These are phyloP conservation scores for Chaetoscypha palmicola DNA, from an alignment of 2,329 filamentous ascomycete species.

Conservation along the genomic window DNA sequence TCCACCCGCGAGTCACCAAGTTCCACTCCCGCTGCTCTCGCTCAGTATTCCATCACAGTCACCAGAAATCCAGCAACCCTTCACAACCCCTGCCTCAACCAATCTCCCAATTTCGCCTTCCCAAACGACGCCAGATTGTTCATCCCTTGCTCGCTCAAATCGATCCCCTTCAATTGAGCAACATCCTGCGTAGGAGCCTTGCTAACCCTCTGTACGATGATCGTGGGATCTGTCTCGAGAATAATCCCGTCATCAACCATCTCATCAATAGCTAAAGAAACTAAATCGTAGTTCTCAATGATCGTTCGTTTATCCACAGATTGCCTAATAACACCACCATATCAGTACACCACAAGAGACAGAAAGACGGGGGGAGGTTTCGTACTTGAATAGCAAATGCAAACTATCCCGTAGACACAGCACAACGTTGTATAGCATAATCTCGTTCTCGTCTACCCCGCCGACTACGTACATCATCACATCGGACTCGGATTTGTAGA, in stretches of 20 bases:
- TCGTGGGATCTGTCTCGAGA: slow-evolving; percentile 91
- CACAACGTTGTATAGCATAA: slow-evolving; percentile 90
- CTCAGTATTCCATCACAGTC: too few relatives aligned
- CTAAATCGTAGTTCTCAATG: slow-evolving; percentile 96
- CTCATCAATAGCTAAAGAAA: slow-evolving; percentile 90
- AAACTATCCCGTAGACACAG: slow-evolving; percentile 84
- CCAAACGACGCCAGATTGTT: slow-evolving; percentile 92
- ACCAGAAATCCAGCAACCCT: too few relatives aligned
- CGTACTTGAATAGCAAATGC: slow-evolving; percentile 90
- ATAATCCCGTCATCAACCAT: slow-evolving; percentile 94
- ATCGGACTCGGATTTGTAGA: slow-evolving; percentile 97
- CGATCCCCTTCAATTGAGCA: slow-evolving; percentile 81
- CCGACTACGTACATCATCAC: slow-evolving; percentile 95
- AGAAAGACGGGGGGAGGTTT: too few relatives aligned
- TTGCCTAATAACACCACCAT: slow-evolving; percentile 52
- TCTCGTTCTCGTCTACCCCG: slow-evolving; percentile 89
- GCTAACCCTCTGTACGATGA: slow-evolving; percentile 88
- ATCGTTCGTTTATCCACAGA: slow-evolving; percentile 96
- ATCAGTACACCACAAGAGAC: neutral
- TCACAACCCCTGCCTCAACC: slow-evolving; percentile 77
- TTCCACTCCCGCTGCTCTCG: too few relatives aligned
- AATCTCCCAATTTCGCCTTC: slow-evolving; percentile 83
- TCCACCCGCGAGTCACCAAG: too few relatives aligned
- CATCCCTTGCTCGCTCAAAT: slow-evolving; percentile 90
- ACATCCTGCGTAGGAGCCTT: slow-evolving; percentile 86